phyloP scores from a whole-genome alignment of 1,284 basidiomycete genomes.

The Malassezia vespertilionis region DNA sequence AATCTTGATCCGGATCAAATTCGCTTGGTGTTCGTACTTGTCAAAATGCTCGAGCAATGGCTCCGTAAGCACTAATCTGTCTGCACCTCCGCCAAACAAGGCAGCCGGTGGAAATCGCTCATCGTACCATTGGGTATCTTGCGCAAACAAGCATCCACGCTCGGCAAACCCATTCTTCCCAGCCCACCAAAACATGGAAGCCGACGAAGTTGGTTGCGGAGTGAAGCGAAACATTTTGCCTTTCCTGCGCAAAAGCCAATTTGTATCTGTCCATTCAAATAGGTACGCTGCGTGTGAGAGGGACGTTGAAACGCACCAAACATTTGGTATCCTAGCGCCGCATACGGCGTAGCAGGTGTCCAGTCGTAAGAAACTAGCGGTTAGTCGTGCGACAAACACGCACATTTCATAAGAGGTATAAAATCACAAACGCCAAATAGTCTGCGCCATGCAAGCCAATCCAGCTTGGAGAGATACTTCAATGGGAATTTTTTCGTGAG shows the following conservation, averaged over 20 bases:
- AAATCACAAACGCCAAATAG: slow-evolving; percentile 58
- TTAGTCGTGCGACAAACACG: background rate
- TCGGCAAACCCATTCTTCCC: slow-evolving; percentile 56
- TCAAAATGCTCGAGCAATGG: slow-evolving; percentile 36
- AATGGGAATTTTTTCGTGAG: slow-evolving; percentile 57
- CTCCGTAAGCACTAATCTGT: slow-evolving; percentile 39
- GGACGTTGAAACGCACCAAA: slow-evolving; percentile 43
- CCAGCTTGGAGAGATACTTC: slow-evolving; percentile 34
- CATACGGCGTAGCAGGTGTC: slow-evolving; percentile 51
- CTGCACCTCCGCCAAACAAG: slow-evolving; percentile 52
- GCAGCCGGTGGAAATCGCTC: slow-evolving; percentile 55
- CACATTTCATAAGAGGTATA: slow-evolving; percentile 56
- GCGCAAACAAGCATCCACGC: slow-evolving; percentile 55
- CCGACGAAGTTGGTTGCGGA: slow-evolving; percentile 55
- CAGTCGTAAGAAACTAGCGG: slow-evolving; percentile 52
- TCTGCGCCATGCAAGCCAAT: slow-evolving; percentile 55
- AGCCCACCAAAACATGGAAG: slow-evolving; percentile 56
- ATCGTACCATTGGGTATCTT: slow-evolving; percentile 52
- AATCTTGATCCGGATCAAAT: slow-evolving; percentile 53
- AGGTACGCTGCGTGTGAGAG: slow-evolving; percentile 49
- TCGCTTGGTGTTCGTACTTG: slow-evolving; percentile 48
- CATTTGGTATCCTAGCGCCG: slow-evolving; percentile 52
- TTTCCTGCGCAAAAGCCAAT: slow-evolving; percentile 54
- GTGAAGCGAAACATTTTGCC: slow-evolving; percentile 60
- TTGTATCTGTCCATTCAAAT: slow-evolving; percentile 57